Conservation (phyloP, 2,329 filamentous ascomycete species). For the Sclerotinia nivalis region DNA sequence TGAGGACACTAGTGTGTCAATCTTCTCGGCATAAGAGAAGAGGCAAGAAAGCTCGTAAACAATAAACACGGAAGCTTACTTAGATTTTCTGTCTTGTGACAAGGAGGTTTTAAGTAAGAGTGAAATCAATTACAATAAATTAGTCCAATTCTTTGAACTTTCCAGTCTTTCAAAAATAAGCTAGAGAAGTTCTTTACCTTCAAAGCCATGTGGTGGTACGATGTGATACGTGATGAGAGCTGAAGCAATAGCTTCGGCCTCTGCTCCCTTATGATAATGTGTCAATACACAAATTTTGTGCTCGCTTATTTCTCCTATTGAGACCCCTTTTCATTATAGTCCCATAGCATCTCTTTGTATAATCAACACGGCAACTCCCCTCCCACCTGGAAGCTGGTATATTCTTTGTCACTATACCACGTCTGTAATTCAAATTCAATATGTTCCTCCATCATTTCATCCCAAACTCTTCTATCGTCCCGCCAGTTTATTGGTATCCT, state of each 20-base stretch:
- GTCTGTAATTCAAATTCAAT: not conserved
- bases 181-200: not conserved
- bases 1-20: too few relatives aligned
- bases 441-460: not conserved
- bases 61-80: not conserved
- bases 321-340: not conserved
- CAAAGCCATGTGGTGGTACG: not conserved
- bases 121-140: not conserved
- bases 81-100: not conserved
- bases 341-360: not conserved
- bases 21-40: too few relatives aligned
- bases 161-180: not conserved
- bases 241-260: too few relatives aligned
- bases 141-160: not conserved
- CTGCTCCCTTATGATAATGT: not conserved
- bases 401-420: not conserved
- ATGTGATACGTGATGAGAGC: not conserved
- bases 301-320: constrained; percentile 1
- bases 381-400: not conserved
- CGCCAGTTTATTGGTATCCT: not conserved
- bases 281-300: not conserved
- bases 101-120: not conserved
- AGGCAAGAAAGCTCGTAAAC: not conserved
- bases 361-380: not conserved
- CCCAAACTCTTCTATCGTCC: not conserved